Evolutionary conservation across 2,329 filamentous ascomycete species (phyloP).

Genomic region (Exophiala aquamarina): DNA sequence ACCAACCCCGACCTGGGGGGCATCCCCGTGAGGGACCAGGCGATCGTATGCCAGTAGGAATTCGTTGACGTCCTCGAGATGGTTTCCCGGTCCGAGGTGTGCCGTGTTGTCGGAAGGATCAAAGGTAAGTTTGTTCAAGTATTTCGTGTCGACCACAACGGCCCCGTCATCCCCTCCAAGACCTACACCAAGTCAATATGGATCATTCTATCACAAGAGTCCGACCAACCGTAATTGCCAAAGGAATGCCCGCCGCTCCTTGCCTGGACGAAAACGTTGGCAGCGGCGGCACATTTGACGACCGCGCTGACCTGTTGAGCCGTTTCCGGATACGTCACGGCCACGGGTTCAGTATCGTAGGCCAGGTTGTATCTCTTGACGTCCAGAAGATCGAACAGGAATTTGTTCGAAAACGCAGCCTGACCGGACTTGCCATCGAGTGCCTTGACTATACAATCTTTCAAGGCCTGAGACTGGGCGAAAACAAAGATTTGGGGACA

Average conservation of each 20-base stretch:
- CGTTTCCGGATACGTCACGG: constrained; percentile 35
- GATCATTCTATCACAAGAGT: background rate
- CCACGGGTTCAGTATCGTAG: constrained; percentile 33
- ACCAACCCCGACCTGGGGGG: constrained; percentile 39
- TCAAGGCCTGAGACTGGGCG: background rate
- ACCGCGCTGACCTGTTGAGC: constrained; percentile 45
- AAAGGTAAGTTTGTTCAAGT: constrained; percentile 35
- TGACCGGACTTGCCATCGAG: background rate
- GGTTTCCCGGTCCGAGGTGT: constrained; percentile 37
- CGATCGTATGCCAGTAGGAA: constrained; percentile 34
- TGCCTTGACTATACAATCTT: constrained; percentile 2
- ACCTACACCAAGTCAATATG: constrained; percentile 23
- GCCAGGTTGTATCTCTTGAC: constrained; percentile 31
- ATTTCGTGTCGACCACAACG: constrained; percentile 34
- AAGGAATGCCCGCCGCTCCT: constrained; percentile 57
- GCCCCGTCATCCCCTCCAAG: constrained; percentile 36
- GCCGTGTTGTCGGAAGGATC: constrained; percentile 34
- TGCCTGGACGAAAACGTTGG: constrained; percentile 50
- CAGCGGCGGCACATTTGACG: constrained; percentile 46
- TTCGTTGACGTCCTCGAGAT: constrained; percentile 35
- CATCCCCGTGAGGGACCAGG: constrained; percentile 41
- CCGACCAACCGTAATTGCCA: constrained; percentile 43
- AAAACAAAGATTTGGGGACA: background rate
- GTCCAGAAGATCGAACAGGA: constrained; percentile 6
- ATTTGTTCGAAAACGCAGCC: constrained; percentile 6